Percentiles rank a stretch among this genome's conserved stretches.
phyloP scores from a whole-genome alignment of 2,329 filamentous ascomycete genomes.

The Aureobasidium zeae region DNA sequence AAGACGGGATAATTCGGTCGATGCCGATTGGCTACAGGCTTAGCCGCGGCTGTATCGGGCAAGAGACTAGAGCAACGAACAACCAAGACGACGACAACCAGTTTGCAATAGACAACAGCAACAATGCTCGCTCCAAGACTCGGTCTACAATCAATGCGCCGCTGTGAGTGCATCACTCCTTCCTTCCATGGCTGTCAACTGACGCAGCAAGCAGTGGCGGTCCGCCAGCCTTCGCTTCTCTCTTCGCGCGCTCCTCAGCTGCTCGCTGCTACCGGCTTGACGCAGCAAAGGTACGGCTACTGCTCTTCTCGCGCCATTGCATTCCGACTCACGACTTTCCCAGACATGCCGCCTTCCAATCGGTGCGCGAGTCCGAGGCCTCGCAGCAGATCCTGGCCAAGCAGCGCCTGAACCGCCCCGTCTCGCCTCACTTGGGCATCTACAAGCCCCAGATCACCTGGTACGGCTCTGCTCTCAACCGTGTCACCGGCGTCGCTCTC shows the following conservation, averaged over 20 bases:
- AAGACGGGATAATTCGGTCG: not conserved
- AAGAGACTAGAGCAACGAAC: not conserved
- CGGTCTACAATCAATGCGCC: constrained; percentile 37
- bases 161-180: constrained; percentile 25
- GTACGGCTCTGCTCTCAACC: constrained; percentile 66
- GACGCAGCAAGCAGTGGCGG: constrained; percentile 32
- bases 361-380: constrained; percentile 43
- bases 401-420: constrained; percentile 72
- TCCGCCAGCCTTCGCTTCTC: constrained; percentile 38
- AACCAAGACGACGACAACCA: constrained; percentile 2
- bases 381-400: constrained; percentile 60
- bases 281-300: constrained; percentile 40
- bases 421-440: constrained; percentile 76
- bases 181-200: not conserved
- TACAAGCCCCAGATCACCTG: constrained; percentile 83
- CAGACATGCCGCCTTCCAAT: constrained; percentile 47
- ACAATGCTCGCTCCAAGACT: constrained; percentile 39
- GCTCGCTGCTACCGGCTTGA: constrained; percentile 31
- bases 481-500: constrained; percentile 69
- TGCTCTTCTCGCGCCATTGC: not conserved
- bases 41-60: constrained; percentile 12
- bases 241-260: constrained; percentile 36
- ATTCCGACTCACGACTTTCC: not conserved
- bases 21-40: constrained; percentile 18
- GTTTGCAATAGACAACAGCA: constrained; percentile 1